Base-by-base conservation (phyloP, 179 eudicot genomes). In the Beta corolliflora region DNA sequence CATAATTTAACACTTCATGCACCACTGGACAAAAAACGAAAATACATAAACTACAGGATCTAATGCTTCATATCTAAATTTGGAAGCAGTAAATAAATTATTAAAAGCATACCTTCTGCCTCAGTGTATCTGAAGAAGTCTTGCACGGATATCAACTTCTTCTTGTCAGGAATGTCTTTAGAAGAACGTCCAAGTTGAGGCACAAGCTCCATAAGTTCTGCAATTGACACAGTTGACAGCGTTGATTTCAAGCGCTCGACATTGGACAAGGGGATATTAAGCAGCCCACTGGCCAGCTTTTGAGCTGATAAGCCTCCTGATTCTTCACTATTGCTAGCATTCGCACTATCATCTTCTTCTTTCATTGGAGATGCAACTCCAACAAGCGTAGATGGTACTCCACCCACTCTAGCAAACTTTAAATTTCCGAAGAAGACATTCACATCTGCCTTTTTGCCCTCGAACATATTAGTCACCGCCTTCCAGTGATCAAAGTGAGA, bases 101-200 rank as follows among this genome's bases (percentile, higher is more conserved):
- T 63, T 67, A 25, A 44, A 83, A 45, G 25, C 81, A 83, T 89
- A 96, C 99, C 99, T 92, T 92, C 98, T 61, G 98, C 88, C 83
- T 96, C 96, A 5, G 99, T 92, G 82, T 96, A 96, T 91, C 93
- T 91, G 90, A 96, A 96, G 73, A 96, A 94, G 70, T 96, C 99
- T 90, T 96, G 99, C 77, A 94, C 98, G 18, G 97, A 96, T 84
- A 96, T 87, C 69, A 94, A 83, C 85, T 95, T 94, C 89, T 95
- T 92, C 91, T 94, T 95, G 86, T 96, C 99, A 75, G 99, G 98
- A 84, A 91, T 84, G 65, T 90, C 96, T 85, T 92, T 91, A 9
- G 94, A 76, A 72, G 95, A 80, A 73, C 93, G 91, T 54, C 95
- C 95, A 50, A 95, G 87, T 72, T 92, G 92, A 56, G 97, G 97